phyloP scores from a whole-genome alignment of 2,329 filamentous ascomycete genomes.

The Hymenoscyphus fraxineus region DNA sequence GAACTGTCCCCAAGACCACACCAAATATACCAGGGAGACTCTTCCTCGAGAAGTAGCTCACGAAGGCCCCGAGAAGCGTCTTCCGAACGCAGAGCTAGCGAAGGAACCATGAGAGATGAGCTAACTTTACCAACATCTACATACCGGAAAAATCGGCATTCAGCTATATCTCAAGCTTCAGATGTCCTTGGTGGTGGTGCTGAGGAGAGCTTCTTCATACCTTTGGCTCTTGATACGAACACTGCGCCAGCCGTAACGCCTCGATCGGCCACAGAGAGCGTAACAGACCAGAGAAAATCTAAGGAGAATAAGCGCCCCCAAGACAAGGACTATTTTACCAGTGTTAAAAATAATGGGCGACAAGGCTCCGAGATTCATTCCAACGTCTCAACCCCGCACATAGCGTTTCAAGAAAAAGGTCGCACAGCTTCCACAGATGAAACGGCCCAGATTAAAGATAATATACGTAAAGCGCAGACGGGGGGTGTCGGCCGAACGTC shows the following conservation, averaged over 20 bases:
- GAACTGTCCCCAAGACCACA: conserved; percentile 65
- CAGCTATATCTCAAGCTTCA: conserved; percentile 56
- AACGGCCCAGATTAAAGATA: conserved; percentile 44
- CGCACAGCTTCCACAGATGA: conserved; percentile 61
- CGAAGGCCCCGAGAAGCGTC: conserved; percentile 45
- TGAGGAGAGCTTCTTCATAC: conserved; percentile 64
- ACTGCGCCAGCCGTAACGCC: conserved; percentile 52
- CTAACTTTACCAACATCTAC: conserved; percentile 69
- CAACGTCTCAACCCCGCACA: conserved; percentile 71
- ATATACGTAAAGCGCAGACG: conserved; percentile 41
- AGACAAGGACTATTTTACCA: conserved; percentile 56
- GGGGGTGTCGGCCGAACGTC: conserved; percentile 19
- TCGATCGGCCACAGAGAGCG: conserved; percentile 48
- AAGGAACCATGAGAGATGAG: conserved; percentile 49
- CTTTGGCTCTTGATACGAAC: conserved; percentile 69
- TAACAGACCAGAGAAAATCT: conserved; percentile 41
- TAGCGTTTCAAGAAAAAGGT: conserved; percentile 83
- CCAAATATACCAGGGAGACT: conserved; percentile 49
- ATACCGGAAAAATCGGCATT: conserved; percentile 76
- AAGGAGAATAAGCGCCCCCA: conserved; percentile 31
- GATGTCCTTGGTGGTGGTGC: conserved; percentile 39
- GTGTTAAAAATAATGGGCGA: conserved; percentile 39
- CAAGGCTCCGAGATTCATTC: conserved; percentile 43
- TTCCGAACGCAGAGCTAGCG: conserved; percentile 48
- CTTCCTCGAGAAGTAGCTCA: conserved; percentile 53